Evolutionary conservation across 768 basidiomycete genomes (phyloP), one percentile per base, ranked within the genome.

Genomic region (Russula dissimulans): DNA sequence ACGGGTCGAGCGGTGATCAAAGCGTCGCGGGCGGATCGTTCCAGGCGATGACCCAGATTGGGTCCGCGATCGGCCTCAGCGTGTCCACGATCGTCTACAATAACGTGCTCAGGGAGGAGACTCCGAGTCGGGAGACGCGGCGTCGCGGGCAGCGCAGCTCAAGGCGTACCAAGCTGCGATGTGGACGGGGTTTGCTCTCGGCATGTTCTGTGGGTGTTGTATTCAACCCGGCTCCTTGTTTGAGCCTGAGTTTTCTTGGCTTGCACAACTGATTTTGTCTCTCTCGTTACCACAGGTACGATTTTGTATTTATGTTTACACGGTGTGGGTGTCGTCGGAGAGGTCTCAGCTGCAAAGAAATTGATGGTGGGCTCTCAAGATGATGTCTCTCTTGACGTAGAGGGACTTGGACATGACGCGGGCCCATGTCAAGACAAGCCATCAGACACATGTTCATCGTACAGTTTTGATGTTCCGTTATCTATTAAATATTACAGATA

Each of bases 21-120:
- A 85, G 83, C 70, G 75, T 91, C 4, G 82, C 84, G 5, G 89
- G 87, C 3, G 89, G 82, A 11, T 60, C 90, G 18, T 90, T 91
- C 71, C 86, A 87, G 68, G 89, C 89, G 0, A 83, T 91, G 80
- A 85, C 80, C 5, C 85, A 87, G 86, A 70, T 90, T 14, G 89
- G 88, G 7, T 81, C 81, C 0, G 79, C 86, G 6, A 76, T 89
- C 41, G 89, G 88, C 15, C 76, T 89, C 3, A 85, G 87, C 11
- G 76, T 89, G 15, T 78, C 82, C 8, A 89, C 87, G 0, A 84
- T 89, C 31, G 84, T 88, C 41, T 87, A 81, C 70, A 79, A 89
- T 64, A 71, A 76, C 1, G 78, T 81, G n/a, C 71, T 78, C 12
- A 57, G 22, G 22, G 22, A 26, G 22, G 22, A 26, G 22, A 26